phyloP scores from a whole-genome alignment of 345 rosid species.

The Syzygium aromaticum region DNA sequence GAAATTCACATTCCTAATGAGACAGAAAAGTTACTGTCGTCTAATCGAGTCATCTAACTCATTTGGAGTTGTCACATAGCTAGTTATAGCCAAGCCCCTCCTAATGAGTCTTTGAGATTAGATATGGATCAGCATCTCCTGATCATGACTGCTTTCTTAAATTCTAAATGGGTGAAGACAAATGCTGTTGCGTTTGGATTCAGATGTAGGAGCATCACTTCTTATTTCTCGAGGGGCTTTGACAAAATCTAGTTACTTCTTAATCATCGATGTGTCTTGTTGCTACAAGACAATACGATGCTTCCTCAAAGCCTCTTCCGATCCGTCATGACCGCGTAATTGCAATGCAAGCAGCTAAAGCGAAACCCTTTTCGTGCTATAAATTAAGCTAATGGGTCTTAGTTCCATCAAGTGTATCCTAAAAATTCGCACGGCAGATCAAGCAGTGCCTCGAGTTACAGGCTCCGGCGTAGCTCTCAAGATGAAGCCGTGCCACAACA shows the following conservation, averaged over 20 bases:
- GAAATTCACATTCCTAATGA: too few relatives aligned
- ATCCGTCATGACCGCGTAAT: background rate
- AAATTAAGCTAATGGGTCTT: background rate
- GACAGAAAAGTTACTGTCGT: background rate
- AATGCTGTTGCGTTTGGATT: background rate
- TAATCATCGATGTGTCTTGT: background rate
- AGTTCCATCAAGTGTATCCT: background rate
- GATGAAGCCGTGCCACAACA: background rate
- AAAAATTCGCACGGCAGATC: background rate
- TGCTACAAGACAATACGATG: background rate
- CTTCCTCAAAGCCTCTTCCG: background rate
- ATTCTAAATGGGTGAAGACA: background rate
- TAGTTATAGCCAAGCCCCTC: background rate
- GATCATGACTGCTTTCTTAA: background rate
- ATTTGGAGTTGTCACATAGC: background rate
- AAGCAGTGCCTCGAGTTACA: background rate
- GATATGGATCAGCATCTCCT: background rate
- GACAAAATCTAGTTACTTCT: background rate
- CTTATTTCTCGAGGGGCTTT: background rate
- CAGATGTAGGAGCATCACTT: background rate
- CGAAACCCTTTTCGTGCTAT: background rate
- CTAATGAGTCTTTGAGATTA: background rate
- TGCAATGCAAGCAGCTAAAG: background rate
- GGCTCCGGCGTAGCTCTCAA: background rate
- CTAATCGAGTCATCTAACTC: accelerated